These are phyloP conservation scores for Hygrocybe punicea DNA, from an alignment of 768 basidiomycete genomes.

Conservation along the genomic window DNA sequence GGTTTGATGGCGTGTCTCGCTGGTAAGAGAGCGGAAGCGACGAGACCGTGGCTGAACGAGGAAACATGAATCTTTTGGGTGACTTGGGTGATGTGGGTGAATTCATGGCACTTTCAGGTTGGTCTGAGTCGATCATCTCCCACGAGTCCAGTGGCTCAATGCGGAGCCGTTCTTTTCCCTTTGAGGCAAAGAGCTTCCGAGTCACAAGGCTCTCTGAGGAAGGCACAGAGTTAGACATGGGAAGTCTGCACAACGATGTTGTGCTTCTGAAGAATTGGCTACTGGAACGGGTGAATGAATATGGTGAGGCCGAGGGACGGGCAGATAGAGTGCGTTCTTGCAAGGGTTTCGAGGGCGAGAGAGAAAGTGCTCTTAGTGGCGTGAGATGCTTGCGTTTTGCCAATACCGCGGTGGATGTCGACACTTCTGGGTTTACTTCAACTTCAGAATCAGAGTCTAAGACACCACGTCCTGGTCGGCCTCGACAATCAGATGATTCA, in stretches of 20 bases:
- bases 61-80: constrained; percentile 15
- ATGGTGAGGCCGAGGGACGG: constrained; percentile 42
- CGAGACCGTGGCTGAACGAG: constrained; percentile 9
- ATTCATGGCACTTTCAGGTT: constrained; percentile 28
- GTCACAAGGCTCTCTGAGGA: constrained; percentile 32
- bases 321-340: constrained; percentile 43
- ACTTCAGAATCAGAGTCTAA: constrained; percentile 31
- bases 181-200: constrained; percentile 37
- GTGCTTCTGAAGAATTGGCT: constrained; percentile 45
- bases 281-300: constrained; percentile 34
- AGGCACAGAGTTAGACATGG: constrained; percentile 25
- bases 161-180: constrained; percentile 38
- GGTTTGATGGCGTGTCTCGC: not conserved
- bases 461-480: constrained; percentile 21
- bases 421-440: constrained; percentile 8
- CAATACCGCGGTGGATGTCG: constrained; percentile 11
- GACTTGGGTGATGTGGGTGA: constrained; percentile 16
- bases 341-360: constrained; percentile 24
- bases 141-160: constrained; percentile 41
- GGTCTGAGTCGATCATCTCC: constrained; percentile 42
- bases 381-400: constrained; percentile 42
- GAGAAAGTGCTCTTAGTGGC: constrained; percentile 46
- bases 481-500: constrained; percentile 5
- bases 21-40: not conserved
- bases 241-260: constrained; percentile 38